These are phyloP conservation scores for Syzygium oleosum DNA, from an alignment of 345 rosid genomes.

Conservation along the genomic window DNA sequence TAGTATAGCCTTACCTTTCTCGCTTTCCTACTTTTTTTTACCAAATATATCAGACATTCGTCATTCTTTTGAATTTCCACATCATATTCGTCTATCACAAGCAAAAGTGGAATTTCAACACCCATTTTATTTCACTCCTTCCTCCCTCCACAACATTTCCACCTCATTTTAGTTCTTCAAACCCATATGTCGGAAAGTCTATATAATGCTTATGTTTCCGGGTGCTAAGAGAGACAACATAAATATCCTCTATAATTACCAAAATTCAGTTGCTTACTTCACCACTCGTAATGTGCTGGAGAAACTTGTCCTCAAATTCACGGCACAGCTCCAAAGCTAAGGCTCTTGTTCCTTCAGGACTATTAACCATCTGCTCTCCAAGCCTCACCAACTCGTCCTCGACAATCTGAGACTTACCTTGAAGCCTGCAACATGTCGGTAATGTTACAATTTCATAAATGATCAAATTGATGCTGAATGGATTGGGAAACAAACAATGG, in stretches of 20 bases:
- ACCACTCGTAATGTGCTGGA: slow-evolving; percentile 74
- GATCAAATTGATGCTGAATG: not conserved
- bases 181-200: not conserved
- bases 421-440: slow-evolving; percentile 43
- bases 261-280: slow-evolving; percentile 51
- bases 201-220: not conserved
- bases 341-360: slow-evolving; percentile 92
- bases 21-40: not conserved
- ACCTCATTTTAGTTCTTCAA: not conserved
- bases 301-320: slow-evolving; percentile 93
- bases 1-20: not conserved
- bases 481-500: not conserved
- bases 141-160: not conserved
- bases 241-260: not conserved
- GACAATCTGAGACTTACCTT: slow-evolving; percentile 90
- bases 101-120: not conserved
- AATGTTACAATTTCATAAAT: not conserved
- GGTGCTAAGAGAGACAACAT: not conserved
- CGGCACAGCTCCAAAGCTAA: slow-evolving; percentile 94
- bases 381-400: slow-evolving; percentile 81
- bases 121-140: not conserved
- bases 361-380: slow-evolving; percentile 80
- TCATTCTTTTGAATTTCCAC: not conserved
- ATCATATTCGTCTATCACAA: not conserved
- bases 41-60: not conserved